Evolutionary conservation across 495 filamentous ascomycete species (phyloP), one percentile per base, ranked within the genome.

Genomic region (Evernia prunastri): DNA sequence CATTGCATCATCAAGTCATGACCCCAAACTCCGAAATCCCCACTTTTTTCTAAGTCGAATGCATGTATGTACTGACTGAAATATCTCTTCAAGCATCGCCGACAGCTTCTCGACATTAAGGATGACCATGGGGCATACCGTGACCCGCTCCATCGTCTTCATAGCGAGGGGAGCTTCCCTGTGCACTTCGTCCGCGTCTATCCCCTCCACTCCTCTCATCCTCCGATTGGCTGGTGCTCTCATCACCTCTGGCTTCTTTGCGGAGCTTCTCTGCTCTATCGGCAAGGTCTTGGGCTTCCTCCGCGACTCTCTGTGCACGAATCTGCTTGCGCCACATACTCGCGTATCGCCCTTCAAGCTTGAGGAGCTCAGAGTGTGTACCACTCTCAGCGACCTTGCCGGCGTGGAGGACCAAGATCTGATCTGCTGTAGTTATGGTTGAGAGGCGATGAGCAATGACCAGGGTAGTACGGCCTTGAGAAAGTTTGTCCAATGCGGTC

Each of bases 301-400:
- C 87, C 1, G 87, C 87, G 2, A 91, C 93, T 63, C 84, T 82
- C 74, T 96, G 91, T 15, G 92, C 94, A 15, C 87, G 85, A 66
- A 93, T 91, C 72, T 98, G 94, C 74, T 96, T 96, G 71, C 86
- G 84, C 94, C 94, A 98, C 94, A 98, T 97, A 63, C 83, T 87
- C 25, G 88, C 84, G 69, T 98, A 98, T 42, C 87, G 81, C 33
- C 91, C 92, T 37, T 88, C 88, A 66, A 82, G 73, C 7, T 83
- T 86, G 4, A 97, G 79, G 3, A 98, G 81, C 66, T 96, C 86
- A 49, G 91, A 81, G 71, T 98, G 94, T 6, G 89, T 96, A 36
- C 94, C 94, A 25, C 82, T 82, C 77, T 98, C 94, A 4, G 81
- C 83, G 25, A 98, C 90, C 63, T 82, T 83, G 37, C 94, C 94